Evolutionary conservation across 495 filamentous ascomycete species (phyloP).

Genomic region (Chaetomium fimeti): DNA sequence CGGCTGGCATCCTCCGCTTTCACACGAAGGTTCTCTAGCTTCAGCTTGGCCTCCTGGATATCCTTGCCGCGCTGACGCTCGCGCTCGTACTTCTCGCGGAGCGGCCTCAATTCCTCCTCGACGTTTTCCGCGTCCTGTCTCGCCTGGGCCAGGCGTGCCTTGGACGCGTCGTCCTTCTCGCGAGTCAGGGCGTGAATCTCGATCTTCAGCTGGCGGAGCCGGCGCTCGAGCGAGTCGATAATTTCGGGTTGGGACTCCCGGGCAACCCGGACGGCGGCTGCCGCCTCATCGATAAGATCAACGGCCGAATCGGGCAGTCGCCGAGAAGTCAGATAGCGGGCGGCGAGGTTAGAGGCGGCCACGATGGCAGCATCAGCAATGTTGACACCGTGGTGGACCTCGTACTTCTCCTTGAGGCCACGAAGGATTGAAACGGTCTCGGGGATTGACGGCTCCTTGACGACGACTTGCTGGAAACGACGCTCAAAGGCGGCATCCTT

Average conservation of each 20-base stretch:
- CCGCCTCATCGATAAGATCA: constrained; percentile 93
- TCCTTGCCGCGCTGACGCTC: constrained; percentile 84
- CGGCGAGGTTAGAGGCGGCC: constrained; percentile 80
- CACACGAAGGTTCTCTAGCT: constrained; percentile 79
- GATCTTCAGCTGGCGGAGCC: constrained; percentile 83
- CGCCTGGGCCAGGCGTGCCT: constrained; percentile 72
- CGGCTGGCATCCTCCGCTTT: constrained; percentile 93
- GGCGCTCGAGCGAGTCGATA: constrained; percentile 87
- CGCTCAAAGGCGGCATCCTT: constrained; percentile 98
- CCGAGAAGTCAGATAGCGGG: constrained; percentile 84
- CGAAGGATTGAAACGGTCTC: constrained; percentile 97
- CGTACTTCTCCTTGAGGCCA: constrained; percentile 95
- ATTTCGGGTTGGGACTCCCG: constrained; percentile 94
- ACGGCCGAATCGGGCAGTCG: constrained; percentile 95
- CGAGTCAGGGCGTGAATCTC: constrained; percentile 92
- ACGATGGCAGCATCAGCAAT: constrained; percentile 93
- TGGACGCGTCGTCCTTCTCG: constrained; percentile 92
- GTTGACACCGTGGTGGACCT: constrained; percentile 95
- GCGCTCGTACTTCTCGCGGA: constrained; percentile 92
- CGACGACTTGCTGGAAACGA: constrained; percentile 95
- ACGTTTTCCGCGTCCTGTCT: constrained; percentile 90
- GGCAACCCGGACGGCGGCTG: constrained; percentile 88
- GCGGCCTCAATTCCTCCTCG: constrained; percentile 82
- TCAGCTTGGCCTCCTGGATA: constrained; percentile 94
- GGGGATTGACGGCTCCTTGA: constrained; percentile 82